Conservation (phyloP, 225 moss, liverwort and hornwort species). For the Sphagnum contortum region DNA sequence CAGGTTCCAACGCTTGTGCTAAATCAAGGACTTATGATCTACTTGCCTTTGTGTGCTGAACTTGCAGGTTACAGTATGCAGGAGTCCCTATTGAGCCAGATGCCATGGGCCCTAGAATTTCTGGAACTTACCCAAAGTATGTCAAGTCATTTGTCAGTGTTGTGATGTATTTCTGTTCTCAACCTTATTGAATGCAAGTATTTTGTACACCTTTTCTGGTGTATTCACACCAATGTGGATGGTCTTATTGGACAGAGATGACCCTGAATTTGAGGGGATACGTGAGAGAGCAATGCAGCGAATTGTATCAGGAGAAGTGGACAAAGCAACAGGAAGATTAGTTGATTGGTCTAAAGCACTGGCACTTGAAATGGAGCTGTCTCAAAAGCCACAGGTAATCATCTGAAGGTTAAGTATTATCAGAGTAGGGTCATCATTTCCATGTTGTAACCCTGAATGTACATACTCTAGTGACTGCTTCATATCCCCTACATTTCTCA, state of each 20-base stretch:
- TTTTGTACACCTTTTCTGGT: neutral
- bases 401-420: no score
- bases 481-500: no score
- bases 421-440: no score
- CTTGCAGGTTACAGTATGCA: slow-evolving; percentile 54
- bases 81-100: slow-evolving; percentile 66
- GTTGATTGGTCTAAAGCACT: slow-evolving; percentile 68
- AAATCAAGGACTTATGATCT: neutral
- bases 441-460: no score
- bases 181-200: neutral
- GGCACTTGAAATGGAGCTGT: slow-evolving; percentile 54
- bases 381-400: slow-evolving; percentile 48
- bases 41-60: neutral
- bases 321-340: slow-evolving; percentile 55
- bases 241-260: slow-evolving; percentile 24
- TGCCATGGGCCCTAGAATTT: slow-evolving; percentile 47
- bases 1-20: no score
- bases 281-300: slow-evolving; percentile 66
- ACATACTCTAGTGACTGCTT: no score
- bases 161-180: neutral
- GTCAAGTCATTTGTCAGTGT: no score
- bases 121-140: slow-evolving; percentile 54
- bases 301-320: slow-evolving; percentile 60
- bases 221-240: neutral
- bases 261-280: slow-evolving; percentile 62